Evolutionary conservation across 495 filamentous ascomycete genomes (phyloP).

Genomic region (Neurospora sp.): DNA sequence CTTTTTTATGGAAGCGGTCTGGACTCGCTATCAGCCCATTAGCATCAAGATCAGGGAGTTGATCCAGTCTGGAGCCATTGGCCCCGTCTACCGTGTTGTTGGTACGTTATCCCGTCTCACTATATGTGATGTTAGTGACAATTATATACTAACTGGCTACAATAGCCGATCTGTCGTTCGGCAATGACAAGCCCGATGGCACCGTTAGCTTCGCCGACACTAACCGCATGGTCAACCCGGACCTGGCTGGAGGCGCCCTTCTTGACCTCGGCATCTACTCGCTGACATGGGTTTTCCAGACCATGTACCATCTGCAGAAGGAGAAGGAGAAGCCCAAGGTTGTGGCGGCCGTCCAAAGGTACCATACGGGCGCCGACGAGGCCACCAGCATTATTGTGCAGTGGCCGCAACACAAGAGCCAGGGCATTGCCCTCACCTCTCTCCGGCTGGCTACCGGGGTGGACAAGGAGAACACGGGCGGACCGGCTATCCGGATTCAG

Average conservation of each 20-base stretch:
- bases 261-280: slow-evolving; percentile 88
- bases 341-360: slow-evolving; percentile 59
- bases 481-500: slow-evolving; percentile 69
- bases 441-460: slow-evolving; percentile 60
- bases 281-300: slow-evolving; percentile 89
- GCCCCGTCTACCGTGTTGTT: slow-evolving; percentile 64
- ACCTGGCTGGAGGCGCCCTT: slow-evolving; percentile 76
- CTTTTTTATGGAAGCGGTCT: slow-evolving; percentile 95
- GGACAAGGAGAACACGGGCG: slow-evolving; percentile 49
- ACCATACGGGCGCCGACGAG: slow-evolving; percentile 74
- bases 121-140: neutral
- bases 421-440: slow-evolving; percentile 70
- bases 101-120: slow-evolving; percentile 27
- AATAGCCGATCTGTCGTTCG: slow-evolving; percentile 50
- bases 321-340: slow-evolving; percentile 38
- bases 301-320: slow-evolving; percentile 67
- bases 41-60: slow-evolving; percentile 64
- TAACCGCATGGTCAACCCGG: slow-evolving; percentile 78
- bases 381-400: slow-evolving; percentile 67
- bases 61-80: slow-evolving; percentile 59
- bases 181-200: slow-evolving; percentile 26
- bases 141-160: neutral
- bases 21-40: slow-evolving; percentile 87
- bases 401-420: slow-evolving; percentile 56
- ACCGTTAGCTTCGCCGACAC: slow-evolving; percentile 37